Conservation (phyloP, 2,329 filamentous ascomycete species). For the Fusarium foetens region DNA sequence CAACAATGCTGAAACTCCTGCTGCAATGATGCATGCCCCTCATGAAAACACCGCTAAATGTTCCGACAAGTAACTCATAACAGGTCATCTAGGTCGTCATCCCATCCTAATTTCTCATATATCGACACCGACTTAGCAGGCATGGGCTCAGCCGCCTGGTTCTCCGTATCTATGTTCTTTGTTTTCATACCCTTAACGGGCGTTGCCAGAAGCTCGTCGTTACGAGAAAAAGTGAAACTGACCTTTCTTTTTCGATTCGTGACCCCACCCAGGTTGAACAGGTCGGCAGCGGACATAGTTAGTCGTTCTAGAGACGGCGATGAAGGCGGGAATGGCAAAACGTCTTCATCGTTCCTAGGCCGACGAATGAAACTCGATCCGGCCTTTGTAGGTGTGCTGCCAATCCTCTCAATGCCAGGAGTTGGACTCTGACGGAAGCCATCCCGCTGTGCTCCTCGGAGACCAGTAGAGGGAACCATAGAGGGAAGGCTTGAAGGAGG, state of each 20-base stretch:
- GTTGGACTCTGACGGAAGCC: conserved; percentile 46
- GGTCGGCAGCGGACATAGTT: conserved; percentile 19
- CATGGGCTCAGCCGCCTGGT: conserved; percentile 22
- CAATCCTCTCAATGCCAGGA: conserved; percentile 45
- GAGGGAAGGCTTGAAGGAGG: conserved; percentile 53
- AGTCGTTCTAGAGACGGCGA: conserved; percentile 49
- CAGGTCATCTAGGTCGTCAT: conserved; percentile 64
- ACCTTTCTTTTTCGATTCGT: conserved; percentile 29
- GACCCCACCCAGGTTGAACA: conserved; percentile 22
- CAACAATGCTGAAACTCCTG: conserved; percentile 36
- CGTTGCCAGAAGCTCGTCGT: conserved; percentile 50
- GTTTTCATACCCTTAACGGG: conserved; percentile 50
- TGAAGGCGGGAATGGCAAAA: conserved; percentile 48
- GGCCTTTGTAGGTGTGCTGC: conserved; percentile 46
- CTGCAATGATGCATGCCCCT: conserved; percentile 29
- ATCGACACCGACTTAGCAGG: conserved; percentile 54
- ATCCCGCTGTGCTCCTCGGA: conserved; percentile 47
- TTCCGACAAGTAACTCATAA: conserved; percentile 46
- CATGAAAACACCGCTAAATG: conserved; percentile 39
- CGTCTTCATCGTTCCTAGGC: conserved; percentile 38
- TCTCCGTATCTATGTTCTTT: conserved; percentile 14
- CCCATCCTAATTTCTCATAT: conserved; percentile 67
- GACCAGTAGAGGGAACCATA: conserved; percentile 56
- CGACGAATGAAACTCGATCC: conserved; percentile 46
- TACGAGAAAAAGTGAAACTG: conserved; percentile 24